phyloP scores from a whole-genome alignment of 2,329 filamentous ascomycete species.

The Zasmidium cellare region DNA sequence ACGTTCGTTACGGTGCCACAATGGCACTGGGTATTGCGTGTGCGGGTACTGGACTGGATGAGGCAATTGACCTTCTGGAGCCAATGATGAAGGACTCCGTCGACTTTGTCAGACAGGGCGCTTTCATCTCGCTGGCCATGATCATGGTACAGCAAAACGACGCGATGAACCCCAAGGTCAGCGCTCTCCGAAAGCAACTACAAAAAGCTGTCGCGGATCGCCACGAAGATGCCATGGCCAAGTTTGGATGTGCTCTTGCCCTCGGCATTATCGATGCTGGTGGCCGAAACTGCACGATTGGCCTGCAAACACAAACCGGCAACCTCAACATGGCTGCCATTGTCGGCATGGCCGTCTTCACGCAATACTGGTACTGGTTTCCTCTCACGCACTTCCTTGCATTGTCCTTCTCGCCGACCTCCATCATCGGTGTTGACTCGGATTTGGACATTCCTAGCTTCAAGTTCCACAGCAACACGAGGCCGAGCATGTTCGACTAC shows the following conservation, averaged over 20 bases:
- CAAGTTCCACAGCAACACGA: slow-evolving; percentile 93
- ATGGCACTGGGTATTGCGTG: slow-evolving; percentile 99
- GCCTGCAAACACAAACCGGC: slow-evolving; percentile 93
- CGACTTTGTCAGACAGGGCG: slow-evolving; percentile 96
- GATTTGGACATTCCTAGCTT: slow-evolving; percentile 90
- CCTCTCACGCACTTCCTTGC: slow-evolving; percentile 97
- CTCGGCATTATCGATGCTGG: slow-evolving; percentile 97
- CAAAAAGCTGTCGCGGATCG: slow-evolving; percentile 92
- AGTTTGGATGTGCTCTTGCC: slow-evolving; percentile 92
- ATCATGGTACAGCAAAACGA: slow-evolving; percentile 99
- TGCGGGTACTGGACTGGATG: slow-evolving; percentile 90
- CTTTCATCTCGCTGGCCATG: slow-evolving; percentile 91
- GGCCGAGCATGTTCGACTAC: slow-evolving; percentile 95
- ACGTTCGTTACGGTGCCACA: slow-evolving; percentile 94
- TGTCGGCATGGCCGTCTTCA: slow-evolving; percentile 96
- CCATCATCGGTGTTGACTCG: slow-evolving; percentile 91
- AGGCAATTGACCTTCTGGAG: slow-evolving; percentile 94
- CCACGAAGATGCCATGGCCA: slow-evolving; percentile 99
- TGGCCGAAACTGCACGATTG: slow-evolving; percentile 97
- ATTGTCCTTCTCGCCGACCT: slow-evolving; percentile 92
- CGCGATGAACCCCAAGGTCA: slow-evolving; percentile 95
- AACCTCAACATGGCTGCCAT: slow-evolving; percentile 99
- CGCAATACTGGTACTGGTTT: slow-evolving; percentile 99
- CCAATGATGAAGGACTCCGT: slow-evolving; percentile 99
- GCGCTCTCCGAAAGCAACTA: slow-evolving; percentile 84